Evolutionary conservation across 2,329 filamentous ascomycete species (phyloP).

Genomic region (Colletotrichum eremochloae): DNA sequence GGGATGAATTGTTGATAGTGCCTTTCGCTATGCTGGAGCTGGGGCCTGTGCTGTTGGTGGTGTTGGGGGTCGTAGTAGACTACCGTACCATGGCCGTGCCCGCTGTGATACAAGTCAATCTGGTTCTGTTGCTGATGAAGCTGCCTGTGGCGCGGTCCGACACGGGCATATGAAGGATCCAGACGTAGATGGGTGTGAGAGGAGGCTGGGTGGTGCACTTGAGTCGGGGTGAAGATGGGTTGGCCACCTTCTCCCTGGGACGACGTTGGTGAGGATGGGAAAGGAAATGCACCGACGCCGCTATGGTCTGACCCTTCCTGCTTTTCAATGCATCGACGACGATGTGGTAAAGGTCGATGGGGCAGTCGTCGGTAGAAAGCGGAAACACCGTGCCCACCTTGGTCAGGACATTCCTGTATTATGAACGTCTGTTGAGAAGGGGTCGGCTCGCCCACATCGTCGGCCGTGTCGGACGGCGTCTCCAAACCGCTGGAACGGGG

Average conservation of each 20-base stretch:
- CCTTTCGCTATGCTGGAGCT: neutral
- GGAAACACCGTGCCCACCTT: conserved; percentile 4
- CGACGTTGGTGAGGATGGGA: neutral
- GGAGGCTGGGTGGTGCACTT: neutral
- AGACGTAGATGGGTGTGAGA: neutral
- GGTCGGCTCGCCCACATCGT: conserved; percentile 26
- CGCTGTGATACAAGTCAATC: neutral
- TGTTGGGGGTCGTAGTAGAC: neutral
- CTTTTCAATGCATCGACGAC: conserved; percentile 12
- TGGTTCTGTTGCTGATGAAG: conserved; percentile 2
- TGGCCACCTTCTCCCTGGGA: conserved; percentile 1
- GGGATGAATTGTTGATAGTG: neutral
- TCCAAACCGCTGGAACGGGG: conserved; percentile 31
- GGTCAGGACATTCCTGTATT: neutral
- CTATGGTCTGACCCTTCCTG: conserved; percentile 5
- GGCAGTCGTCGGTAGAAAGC: conserved; percentile 1
- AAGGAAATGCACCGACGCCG: neutral
- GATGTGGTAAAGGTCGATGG: neutral
- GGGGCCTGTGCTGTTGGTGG: neutral
- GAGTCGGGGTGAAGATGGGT: neutral
- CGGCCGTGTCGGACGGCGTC: conserved; percentile 25
- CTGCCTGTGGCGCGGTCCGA: neutral
- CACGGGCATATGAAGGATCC: conserved; percentile 19
- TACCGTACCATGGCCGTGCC: neutral
- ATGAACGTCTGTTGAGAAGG: conserved; percentile 7